Conservation (phyloP, 306 rosid species). For the Glycine tomentella region DNA sequence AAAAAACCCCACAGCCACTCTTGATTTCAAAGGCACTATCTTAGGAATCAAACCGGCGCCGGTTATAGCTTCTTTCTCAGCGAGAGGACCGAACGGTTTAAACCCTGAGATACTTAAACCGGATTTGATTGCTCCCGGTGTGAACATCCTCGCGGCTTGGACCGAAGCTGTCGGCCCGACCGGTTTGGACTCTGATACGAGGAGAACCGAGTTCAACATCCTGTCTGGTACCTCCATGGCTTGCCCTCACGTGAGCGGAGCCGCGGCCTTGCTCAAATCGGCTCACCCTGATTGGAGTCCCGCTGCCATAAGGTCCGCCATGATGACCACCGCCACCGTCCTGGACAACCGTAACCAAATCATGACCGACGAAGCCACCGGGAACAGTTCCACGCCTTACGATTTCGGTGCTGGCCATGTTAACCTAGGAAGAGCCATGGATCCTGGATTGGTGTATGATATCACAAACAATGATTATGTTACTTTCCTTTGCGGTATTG, state of each 20-base stretch:
- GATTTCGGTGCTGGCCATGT: slow-evolving; percentile 87
- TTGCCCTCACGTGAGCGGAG: slow-evolving; percentile 91
- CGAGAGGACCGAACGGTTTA: slow-evolving; percentile 76
- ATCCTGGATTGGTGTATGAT: slow-evolving; percentile 87
- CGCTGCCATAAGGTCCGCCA: slow-evolving; percentile 81
- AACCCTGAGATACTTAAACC: slow-evolving; percentile 87
- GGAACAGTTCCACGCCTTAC: slow-evolving; percentile 69
- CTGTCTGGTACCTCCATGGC: slow-evolving; percentile 95
- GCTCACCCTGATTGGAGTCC: slow-evolving; percentile 96
- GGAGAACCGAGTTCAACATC: slow-evolving; percentile 82
- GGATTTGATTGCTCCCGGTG: slow-evolving; percentile 88
- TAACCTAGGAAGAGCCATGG: slow-evolving; percentile 74
- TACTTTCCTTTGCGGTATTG: slow-evolving; percentile 67
- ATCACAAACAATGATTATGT: slow-evolving; percentile 68
- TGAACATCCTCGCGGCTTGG: slow-evolving; percentile 89
- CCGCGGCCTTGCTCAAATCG: slow-evolving; percentile 84
- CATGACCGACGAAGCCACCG: slow-evolving; percentile 79
- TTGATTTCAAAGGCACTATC: slow-evolving; percentile 79
- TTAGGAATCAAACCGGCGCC: slow-evolving; percentile 94
- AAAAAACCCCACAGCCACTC: slow-evolving; percentile 64
- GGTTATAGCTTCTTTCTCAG: slow-evolving; percentile 82
- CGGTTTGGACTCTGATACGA: slow-evolving; percentile 64
- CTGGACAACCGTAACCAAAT: slow-evolving; percentile 58
- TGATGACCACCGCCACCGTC: slow-evolving; percentile 84
- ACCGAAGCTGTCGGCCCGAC: slow-evolving; percentile 86